Evolutionary conservation across 129 eudicot species (phyloP).

Genomic region (Lactuca saligna): DNA sequence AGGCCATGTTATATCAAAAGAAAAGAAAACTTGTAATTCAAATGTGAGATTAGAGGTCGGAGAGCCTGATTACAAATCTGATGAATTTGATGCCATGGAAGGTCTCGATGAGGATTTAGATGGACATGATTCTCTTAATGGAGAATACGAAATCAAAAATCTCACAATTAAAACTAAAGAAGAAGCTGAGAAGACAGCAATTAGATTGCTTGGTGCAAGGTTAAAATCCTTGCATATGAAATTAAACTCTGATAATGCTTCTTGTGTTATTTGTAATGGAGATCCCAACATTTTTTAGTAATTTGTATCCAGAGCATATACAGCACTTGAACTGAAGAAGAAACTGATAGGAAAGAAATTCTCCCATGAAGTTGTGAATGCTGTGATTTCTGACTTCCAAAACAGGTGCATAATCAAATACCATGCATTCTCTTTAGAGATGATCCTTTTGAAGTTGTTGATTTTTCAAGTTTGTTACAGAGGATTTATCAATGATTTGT

Average conservation of each 20-base stretch:
- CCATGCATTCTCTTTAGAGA: constrained; percentile 11
- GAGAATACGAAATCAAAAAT: constrained; percentile 16
- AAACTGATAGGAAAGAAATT: constrained; percentile 54
- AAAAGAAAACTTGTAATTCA: constrained; percentile 3
- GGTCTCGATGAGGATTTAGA: constrained; percentile 37
- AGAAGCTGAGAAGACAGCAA: constrained; percentile 55
- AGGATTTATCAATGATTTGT: constrained; percentile 72
- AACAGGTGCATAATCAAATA: constrained; percentile 48
- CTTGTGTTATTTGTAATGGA: constrained; percentile 3
- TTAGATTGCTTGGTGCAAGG: constrained; percentile 60
- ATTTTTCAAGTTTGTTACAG: constrained; percentile 38
- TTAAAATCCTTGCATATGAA: constrained; percentile 29
- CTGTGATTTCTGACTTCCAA: constrained; percentile 64
- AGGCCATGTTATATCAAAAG: constrained; percentile 24
- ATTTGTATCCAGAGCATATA: constrained; percentile 51
- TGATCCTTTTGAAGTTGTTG: constrained; percentile 10
- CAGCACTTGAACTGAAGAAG: constrained; percentile 65
- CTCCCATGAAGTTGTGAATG: constrained; percentile 46
- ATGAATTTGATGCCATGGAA: constrained; percentile 39
- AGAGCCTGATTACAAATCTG: constrained; percentile 28
- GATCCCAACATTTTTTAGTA: constrained; percentile 2
- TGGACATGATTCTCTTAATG: constrained; percentile 27
- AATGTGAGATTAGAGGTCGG: constrained; percentile 23
- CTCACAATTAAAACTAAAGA: constrained; percentile 34
- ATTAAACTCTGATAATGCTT: not conserved